phyloP scores from a whole-genome alignment of 2,329 filamentous ascomycete genomes.

The Diaporthe ilicicola region DNA sequence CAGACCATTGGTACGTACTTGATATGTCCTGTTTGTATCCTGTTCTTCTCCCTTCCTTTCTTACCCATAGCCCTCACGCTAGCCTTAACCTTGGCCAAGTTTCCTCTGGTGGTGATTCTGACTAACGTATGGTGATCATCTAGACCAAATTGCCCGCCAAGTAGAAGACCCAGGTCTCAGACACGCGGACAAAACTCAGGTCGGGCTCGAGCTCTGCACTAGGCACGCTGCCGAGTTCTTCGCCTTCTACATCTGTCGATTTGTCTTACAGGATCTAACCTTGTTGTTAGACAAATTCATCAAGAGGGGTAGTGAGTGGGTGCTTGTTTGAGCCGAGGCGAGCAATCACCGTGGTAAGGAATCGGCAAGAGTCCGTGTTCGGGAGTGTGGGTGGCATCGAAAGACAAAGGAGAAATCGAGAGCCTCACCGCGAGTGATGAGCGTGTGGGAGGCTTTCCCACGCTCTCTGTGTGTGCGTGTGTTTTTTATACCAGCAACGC shows the following conservation, averaged over 20 bases:
- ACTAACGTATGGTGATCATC: slow-evolving; percentile 3
- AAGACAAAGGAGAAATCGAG: neutral
- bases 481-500: neutral
- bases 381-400: neutral
- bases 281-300: slow-evolving; percentile 95
- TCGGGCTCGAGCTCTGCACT: slow-evolving; percentile 92
- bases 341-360: neutral
- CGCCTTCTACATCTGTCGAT: slow-evolving; percentile 94
- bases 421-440: neutral
- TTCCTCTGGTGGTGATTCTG: slow-evolving; percentile 36
- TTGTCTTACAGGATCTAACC: slow-evolving; percentile 86
- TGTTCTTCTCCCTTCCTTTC: slow-evolving; percentile 6
- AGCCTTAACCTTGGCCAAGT: slow-evolving; percentile 13
- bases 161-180: slow-evolving; percentile 94
- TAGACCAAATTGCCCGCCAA: slow-evolving; percentile 95
- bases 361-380: neutral
- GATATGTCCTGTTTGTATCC: neutral
- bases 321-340: slow-evolving; percentile 52
- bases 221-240: slow-evolving; percentile 97
- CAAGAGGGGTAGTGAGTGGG: slow-evolving; percentile 97
- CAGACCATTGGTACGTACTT: slow-evolving; percentile 83
- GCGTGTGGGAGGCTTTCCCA: neutral
- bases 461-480: neutral
- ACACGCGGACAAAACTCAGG: slow-evolving; percentile 91
- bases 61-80: neutral